These are phyloP conservation scores for Ambrosiella xylebori DNA, from an alignment of 2,329 filamentous ascomycete genomes.

Conservation along the genomic window DNA sequence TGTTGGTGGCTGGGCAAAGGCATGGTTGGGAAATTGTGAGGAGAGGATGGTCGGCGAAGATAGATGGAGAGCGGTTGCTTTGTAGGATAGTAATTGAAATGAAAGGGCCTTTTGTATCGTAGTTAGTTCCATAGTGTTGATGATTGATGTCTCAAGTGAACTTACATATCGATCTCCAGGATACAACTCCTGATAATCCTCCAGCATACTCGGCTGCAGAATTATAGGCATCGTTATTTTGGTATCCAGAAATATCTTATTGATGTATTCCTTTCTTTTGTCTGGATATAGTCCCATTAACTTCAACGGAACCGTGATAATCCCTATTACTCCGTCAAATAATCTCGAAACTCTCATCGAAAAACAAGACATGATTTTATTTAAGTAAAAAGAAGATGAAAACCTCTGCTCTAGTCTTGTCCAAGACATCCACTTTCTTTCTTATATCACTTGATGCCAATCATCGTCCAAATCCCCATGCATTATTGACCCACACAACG, in stretches of 20 bases:
- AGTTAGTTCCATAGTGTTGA: not conserved
- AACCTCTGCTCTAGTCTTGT: too few species aligned
- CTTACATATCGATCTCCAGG: constrained; percentile 7
- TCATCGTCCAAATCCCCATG: too few species aligned
- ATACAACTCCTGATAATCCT: constrained; percentile 2
- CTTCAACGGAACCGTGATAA: not conserved
- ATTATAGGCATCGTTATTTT: constrained; percentile 1
- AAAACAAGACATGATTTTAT: too few species aligned
- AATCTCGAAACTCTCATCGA: too few species aligned
- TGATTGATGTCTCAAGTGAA: not conserved
- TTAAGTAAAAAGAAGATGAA: too few species aligned
- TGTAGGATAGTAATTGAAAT: not conserved
- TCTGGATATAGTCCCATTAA: not conserved
- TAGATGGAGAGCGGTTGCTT: not conserved
- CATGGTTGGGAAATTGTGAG: not conserved
- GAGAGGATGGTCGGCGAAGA: not conserved
- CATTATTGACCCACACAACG: too few species aligned
- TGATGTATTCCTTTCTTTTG: too few species aligned
- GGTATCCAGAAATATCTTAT: not conserved
- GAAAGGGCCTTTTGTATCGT: not conserved
- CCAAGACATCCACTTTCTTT: too few species aligned
- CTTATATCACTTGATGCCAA: too few species aligned
- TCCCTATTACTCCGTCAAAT: too few species aligned
- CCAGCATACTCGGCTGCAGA: constrained; percentile 7
- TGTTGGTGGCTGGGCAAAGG: not conserved